These are phyloP conservation scores for Canavalia gladiata DNA, from an alignment of 306 rosid species.

Conservation along the genomic window DNA sequence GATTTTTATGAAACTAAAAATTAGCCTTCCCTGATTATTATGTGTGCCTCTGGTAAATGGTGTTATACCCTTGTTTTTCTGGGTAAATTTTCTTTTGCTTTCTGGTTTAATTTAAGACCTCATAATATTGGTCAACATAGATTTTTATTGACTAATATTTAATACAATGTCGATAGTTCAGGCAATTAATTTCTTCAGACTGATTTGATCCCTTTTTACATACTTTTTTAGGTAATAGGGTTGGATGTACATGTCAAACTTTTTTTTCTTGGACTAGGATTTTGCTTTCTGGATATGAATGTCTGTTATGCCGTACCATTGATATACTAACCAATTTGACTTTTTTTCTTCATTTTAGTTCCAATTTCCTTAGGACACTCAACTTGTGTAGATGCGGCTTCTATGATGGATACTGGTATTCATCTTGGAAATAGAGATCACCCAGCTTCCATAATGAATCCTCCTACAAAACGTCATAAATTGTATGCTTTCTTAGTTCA, in stretches of 20 bases:
- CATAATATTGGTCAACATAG: not conserved
- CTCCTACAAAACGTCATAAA: slow-evolving; percentile 87
- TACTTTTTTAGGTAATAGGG: slow-evolving; percentile 25
- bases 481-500: slow-evolving; percentile 71
- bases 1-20: slow-evolving; percentile 38
- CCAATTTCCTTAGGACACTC: slow-evolving; percentile 59
- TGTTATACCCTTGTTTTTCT: slow-evolving; percentile 4
- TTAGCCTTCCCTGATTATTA: not conserved
- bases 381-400: slow-evolving; percentile 55
- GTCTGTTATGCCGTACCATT: slow-evolving; percentile 23
- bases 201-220: not conserved
- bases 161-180: slow-evolving; percentile 3
- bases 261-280: slow-evolving; percentile 35
- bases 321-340: slow-evolving; percentile 37
- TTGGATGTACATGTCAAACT: slow-evolving; percentile 17
- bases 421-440: slow-evolving; percentile 61
- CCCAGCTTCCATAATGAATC: slow-evolving; percentile 66
- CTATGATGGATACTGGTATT: slow-evolving; percentile 64
- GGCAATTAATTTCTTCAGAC: slow-evolving; percentile 20
- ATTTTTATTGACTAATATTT: slow-evolving; percentile 23
- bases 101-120: slow-evolving; percentile 2
- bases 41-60: not conserved
- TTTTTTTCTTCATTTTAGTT: slow-evolving; percentile 43
- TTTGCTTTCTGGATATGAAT: slow-evolving; percentile 23
- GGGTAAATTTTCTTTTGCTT: not conserved